phyloP scores from a whole-genome alignment of 2,329 filamentous ascomycete species.

The Orbilia brochopaga region DNA sequence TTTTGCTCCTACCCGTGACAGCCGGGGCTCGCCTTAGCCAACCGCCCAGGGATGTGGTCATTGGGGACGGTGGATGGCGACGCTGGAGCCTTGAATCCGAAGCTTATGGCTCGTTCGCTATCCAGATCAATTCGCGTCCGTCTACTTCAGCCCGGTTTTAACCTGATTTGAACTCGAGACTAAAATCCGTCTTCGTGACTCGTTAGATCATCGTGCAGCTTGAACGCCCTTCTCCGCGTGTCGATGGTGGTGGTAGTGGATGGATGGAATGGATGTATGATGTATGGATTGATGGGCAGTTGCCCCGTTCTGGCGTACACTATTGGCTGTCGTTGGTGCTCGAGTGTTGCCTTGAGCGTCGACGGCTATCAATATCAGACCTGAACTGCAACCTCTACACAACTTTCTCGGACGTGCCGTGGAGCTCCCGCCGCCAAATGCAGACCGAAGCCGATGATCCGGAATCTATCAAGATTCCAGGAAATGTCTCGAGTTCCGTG shows the following conservation, averaged over 20 bases:
- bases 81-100: constrained; percentile 40
- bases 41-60: constrained; percentile 25
- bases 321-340: not conserved
- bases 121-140: constrained; percentile 44
- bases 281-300: not conserved
- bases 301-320: not conserved
- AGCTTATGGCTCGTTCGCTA: constrained; percentile 4
- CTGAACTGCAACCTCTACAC: not conserved
- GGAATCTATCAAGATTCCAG: constrained; percentile 2
- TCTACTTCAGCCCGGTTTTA: constrained; percentile 47
- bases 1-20: constrained; percentile 47
- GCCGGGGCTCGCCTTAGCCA: constrained; percentile 36
- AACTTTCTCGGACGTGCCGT: not conserved
- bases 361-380: not conserved
- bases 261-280: constrained; percentile 25
- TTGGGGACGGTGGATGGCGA: constrained; percentile 20
- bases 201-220: constrained; percentile 51
- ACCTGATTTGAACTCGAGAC: constrained; percentile 47
- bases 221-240: constrained; percentile 21
- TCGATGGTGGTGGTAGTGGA: constrained; percentile 26
- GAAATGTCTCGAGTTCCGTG: not conserved
- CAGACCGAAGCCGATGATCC: not conserved
- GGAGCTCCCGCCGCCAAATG: not conserved
- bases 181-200: constrained; percentile 51
- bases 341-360: not conserved